Base-by-base conservation (phyloP, 2,329 filamentous ascomycete genomes). In the Tolypocladium nubicola region DNA sequence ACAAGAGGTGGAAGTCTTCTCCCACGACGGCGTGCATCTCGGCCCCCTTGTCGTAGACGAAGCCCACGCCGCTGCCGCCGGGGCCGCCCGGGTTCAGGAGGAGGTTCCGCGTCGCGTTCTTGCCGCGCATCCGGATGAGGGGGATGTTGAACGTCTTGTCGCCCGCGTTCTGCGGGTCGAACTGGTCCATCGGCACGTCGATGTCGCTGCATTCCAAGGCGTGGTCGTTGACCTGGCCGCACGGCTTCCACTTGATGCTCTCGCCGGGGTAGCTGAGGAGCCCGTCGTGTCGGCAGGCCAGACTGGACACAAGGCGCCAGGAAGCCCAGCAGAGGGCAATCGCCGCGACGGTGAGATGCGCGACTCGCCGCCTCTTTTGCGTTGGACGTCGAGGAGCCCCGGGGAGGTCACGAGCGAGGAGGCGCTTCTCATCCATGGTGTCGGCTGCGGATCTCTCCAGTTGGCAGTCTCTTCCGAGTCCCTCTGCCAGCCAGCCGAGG, bases 61-160 rank as follows among this genome's bases (percentile, higher is more conserved):
- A 71, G 2, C 66, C 62, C 14, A 73, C 61, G 2, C 77, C 77
- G 47, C 73, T 73, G 10, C 65, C 76, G 8, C 77, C 78, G 0
- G 78, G 78, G 0, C 78, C 77, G 47, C 77, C 77, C 0, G 76
- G 75, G 59, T 79, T 79, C 16, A 78, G 63, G 0, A 80, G 62
- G 21, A 80, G 62, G 53, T 75, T 76, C 52, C 70, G 66, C 14
- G 71, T 75, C 13, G 73, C 72, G n/a, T 75, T 70, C 38, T 66
- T 67, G 23, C 72, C 74, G 26, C 76, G 71, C 57, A 77, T 58
- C n/a, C 77, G 73, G 19, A 77, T 68, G 3, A 80, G 63, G 5
- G 77, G 74, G 52, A 79, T 68, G 47, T 63, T 70, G 59, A 79
- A 79, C 8, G 68, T 73, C 62, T 73, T 72, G 63, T 70, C 61